Percentiles rank a stretch among this genome's conserved stretches.
These are phyloP conservation scores for Phyllosticta citriasiana DNA, from an alignment of 2,329 filamentous ascomycete species.

Conservation along the genomic window DNA sequence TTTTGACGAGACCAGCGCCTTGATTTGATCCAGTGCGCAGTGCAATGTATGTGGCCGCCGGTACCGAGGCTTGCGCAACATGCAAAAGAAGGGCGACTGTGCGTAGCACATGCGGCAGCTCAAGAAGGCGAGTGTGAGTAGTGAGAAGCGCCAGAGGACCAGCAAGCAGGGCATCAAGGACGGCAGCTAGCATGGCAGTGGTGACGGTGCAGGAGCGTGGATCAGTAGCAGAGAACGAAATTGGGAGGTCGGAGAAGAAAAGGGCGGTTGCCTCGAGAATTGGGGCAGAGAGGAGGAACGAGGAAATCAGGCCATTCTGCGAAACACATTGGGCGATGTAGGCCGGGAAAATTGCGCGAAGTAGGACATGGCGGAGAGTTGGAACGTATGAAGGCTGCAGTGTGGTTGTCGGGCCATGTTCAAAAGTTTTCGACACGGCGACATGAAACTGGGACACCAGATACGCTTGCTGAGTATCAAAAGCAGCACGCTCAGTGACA, in stretches of 20 bases:
- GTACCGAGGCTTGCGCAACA: background rate
- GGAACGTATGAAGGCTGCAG: slow-evolving; percentile 18
- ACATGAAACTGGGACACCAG: slow-evolving; percentile 44
- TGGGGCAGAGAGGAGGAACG: slow-evolving; percentile 23
- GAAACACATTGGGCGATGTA: slow-evolving; percentile 46
- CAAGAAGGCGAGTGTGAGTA: slow-evolving; percentile 23
- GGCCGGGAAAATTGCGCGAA: slow-evolving; percentile 46
- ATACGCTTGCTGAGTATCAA: slow-evolving; percentile 48
- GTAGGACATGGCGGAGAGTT: slow-evolving; percentile 41
- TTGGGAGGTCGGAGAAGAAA: slow-evolving; percentile 34
- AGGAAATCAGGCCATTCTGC: slow-evolving; percentile 18
- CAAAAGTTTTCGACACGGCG: slow-evolving; percentile 38
- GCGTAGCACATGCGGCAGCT: slow-evolving; percentile 29
- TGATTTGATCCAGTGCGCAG: background rate
- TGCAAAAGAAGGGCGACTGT: slow-evolving; percentile 29
- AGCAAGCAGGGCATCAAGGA: slow-evolving; percentile 20
- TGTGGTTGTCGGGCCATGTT: slow-evolving; percentile 30
- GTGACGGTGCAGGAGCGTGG: slow-evolving; percentile 30
- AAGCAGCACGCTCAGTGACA: slow-evolving; percentile 47
- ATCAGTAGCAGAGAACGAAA: slow-evolving; percentile 24
- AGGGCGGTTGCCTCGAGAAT: slow-evolving; percentile 39
- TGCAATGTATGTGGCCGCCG: background rate
- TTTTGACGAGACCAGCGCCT: background rate
- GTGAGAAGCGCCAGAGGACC: slow-evolving; percentile 29
- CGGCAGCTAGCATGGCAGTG: slow-evolving; percentile 27